phyloP scores from a whole-genome alignment of 495 filamentous ascomycete genomes.

The Penicillium ucsense region DNA sequence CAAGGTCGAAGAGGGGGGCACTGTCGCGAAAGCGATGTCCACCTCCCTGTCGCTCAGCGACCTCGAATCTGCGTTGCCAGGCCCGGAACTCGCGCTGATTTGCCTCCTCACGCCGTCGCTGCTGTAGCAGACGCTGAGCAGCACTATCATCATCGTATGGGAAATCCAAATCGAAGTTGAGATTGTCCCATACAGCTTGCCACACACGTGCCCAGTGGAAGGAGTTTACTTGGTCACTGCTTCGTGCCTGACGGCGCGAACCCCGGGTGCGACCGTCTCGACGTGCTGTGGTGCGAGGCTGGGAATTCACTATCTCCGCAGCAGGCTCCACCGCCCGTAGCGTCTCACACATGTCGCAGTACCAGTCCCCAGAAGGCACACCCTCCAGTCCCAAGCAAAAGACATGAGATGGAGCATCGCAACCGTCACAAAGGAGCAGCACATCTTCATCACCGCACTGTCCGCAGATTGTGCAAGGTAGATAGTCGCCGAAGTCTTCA shows the following conservation, averaged over 20 bases:
- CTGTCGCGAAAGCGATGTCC: constrained; percentile 60
- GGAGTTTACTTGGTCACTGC: constrained; percentile 34
- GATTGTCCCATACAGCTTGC: constrained; percentile 53
- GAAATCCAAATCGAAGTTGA: constrained; percentile 80
- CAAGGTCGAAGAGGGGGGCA: constrained; percentile 40
- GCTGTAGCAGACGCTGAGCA: constrained; percentile 37
- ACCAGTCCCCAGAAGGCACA: constrained; percentile 71
- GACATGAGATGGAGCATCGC: constrained; percentile 74
- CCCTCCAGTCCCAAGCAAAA: constrained; percentile 72
- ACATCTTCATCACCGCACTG: constrained; percentile 65
- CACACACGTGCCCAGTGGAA: constrained; percentile 57
- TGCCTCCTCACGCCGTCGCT: constrained; percentile 47
- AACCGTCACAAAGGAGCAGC: constrained; percentile 79
- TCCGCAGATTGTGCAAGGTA: constrained; percentile 74
- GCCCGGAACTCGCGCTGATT: constrained; percentile 58
- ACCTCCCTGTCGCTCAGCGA: constrained; percentile 71
- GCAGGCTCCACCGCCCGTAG: constrained; percentile 36
- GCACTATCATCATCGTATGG: constrained; percentile 67
- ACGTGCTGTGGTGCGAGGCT: constrained; percentile 23
- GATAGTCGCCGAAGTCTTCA: constrained; percentile 49
- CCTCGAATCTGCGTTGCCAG: constrained; percentile 72
- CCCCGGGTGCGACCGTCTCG: constrained; percentile 42
- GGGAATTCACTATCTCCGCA: constrained; percentile 21
- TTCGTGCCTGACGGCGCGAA: constrained; percentile 35
- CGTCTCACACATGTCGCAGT: constrained; percentile 65